Base-by-base conservation (phyloP, 495 filamentous ascomycete genomes). In the Thermochaetoides thermophila region DNA sequence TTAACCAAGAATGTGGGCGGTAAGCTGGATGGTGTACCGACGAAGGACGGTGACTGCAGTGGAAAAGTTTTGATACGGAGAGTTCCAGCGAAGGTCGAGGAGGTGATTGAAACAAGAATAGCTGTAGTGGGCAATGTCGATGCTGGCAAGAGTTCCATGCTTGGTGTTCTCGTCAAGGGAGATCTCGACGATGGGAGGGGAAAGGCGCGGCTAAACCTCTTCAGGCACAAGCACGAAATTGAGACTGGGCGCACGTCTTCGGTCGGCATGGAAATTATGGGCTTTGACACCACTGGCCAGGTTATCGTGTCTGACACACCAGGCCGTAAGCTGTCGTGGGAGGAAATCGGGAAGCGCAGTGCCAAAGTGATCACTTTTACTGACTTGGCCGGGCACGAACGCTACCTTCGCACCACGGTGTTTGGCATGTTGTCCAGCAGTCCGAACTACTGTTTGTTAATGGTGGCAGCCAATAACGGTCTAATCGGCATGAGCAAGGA, bases 191-290 rank as follows among this genome's bases (percentile, higher is more conserved):
- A 97, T 64, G 89, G 89, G 4, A 72, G 89, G 43, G 89, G 89
- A 17, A 87, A 82, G 57, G 85, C 86, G 22, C 80, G 89, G 32
- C 80, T 97, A 37, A 97, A 96, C 43, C 80, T 97, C 9, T 97
- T 97, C 63, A 68, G 89, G 15, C 89, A 97, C 49, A 96, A 96
- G 53, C 89, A 97, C 49, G 89, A 97, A 55, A 77, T 96, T 29
- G 89, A 97, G 52, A 87, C 80, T 30, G 89, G 89, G 1, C 69
- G 89, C 37, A 97, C 89, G 5, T 89, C 81, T 54, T 96, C 91
- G 2, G 89, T 97, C 3, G 89, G 89, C 17, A 81, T 93, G 83
- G 89, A 97, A 55, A 97, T 97, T 30, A 89, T 97, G 83, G 89
- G 89, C 8, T 97, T 95, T 45, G 86, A 96, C 53, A 81, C 78